Conservation (phyloP, 208 protist genomes). For the Kentomonas sorsogonicus region DNA sequence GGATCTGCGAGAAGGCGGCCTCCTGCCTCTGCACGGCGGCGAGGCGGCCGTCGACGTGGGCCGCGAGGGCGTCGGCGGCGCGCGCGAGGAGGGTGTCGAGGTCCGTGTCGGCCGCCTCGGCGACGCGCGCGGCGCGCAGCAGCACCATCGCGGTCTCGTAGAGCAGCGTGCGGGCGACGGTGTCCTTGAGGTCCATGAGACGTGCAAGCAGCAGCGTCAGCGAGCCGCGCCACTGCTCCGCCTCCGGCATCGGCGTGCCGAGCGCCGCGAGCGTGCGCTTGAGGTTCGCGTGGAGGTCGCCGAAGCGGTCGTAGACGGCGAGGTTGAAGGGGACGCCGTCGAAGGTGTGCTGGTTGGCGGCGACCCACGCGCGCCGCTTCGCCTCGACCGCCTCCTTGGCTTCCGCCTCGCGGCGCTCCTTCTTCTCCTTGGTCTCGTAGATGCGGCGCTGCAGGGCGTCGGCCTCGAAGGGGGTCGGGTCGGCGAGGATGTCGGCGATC, state of each 20-base stretch:
- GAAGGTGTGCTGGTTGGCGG: slow-evolving; percentile 32
- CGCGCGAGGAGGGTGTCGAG: slow-evolving; percentile 42
- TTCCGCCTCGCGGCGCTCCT: slow-evolving; percentile 16
- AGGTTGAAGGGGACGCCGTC: slow-evolving; percentile 56
- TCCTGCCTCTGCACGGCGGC: slow-evolving; percentile 15
- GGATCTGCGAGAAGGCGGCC: slow-evolving; percentile 14
- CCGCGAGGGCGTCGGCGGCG: slow-evolving; percentile 32
- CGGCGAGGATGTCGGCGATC: slow-evolving; percentile 29
- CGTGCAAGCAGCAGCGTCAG: slow-evolving; percentile 32
- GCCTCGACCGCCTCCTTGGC: slow-evolving; percentile 14
- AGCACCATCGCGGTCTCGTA: slow-evolving; percentile 52
- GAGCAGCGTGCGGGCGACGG: slow-evolving; percentile 31
- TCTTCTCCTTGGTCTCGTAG: slow-evolving; percentile 39
- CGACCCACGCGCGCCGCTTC: slow-evolving; percentile 33
- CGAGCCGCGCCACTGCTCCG: slow-evolving; percentile 42
- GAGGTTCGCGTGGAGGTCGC: slow-evolving; percentile 41
- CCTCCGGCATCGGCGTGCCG: not conserved
- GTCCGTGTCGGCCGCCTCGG: slow-evolving; percentile 22
- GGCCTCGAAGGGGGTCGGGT: slow-evolving; percentile 31
- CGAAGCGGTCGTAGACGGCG: slow-evolving; percentile 55
- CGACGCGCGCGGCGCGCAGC: slow-evolving; percentile 53
- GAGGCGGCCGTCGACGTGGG: slow-evolving; percentile 13
- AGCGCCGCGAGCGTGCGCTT: slow-evolving; percentile 22
- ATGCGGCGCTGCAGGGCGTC: slow-evolving; percentile 32
- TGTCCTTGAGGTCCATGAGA: slow-evolving; percentile 51